Evolutionary conservation across 306 rosid genomes (phyloP), one percentile per base, ranked within the genome.

Genomic region (Senna tora): DNA sequence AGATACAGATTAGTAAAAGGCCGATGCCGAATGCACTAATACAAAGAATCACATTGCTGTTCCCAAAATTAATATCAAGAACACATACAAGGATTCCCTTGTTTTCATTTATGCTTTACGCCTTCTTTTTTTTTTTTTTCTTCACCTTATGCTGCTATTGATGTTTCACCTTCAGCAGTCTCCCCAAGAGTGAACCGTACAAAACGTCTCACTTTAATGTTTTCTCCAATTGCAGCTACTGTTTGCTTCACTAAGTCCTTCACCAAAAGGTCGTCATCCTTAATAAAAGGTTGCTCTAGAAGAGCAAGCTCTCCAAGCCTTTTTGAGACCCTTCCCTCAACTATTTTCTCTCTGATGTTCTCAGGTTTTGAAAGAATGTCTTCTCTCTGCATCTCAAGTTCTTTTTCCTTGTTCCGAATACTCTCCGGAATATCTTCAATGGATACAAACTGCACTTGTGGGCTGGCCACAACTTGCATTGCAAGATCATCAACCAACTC

Each of bases 181-280:
- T 91, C 96, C 50, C 99, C 99, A 0, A 92, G 90, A 4, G 96
- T 95, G 84, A 91, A 95, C 43, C 93, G 79, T 62, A 87, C 83
- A 67, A 95, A 91, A 71, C 99, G 88, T 33, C 99, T 77, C 15
- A 95, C 96, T 77, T 89, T 91, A 52, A 95, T 92, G 81, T 95
- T 95, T 83, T 95, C 97, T 32, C 99, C 99, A n/a, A 95, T 87
- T 16, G 97, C 86, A 43, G 97, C 99, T n/a, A 95, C 90, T n/a
- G 89, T 95, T 85, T 88, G 96, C 83, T 88, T 95, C 15, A 95
- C 96, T 75, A 95, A 84, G 78, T 95, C 99, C 88, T 91, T 95
- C 80, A 95, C 89, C 74, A 88, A 65, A 67, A 92, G 49, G 60
- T 77, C 78, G 71, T 95, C 99, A 76, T 95, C 86, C 87, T 95